Evolutionary conservation across 495 filamentous ascomycete species (phyloP).

Genomic region (Talaromyces liani): DNA sequence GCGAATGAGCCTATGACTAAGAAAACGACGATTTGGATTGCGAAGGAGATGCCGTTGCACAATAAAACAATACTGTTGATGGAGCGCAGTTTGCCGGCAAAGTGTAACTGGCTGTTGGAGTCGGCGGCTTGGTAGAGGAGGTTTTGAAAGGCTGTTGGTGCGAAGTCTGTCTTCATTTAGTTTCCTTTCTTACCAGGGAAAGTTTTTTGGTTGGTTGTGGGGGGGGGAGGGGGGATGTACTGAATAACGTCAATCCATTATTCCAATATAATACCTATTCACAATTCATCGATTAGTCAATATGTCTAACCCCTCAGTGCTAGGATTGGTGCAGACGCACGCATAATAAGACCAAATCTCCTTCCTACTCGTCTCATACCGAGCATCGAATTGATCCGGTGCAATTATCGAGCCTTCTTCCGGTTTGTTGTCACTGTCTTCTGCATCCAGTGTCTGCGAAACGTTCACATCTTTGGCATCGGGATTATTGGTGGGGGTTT

Average conservation of each 20-base stretch:
- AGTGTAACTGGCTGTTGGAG: constrained; percentile 37
- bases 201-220: too few species aligned
- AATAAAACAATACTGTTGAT: constrained; percentile 41
- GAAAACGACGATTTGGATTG: constrained; percentile 44
- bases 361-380: constrained; percentile 41
- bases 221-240: constrained; percentile 18
- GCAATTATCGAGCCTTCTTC: constrained; percentile 26
- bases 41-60: constrained; percentile 43
- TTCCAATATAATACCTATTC: constrained; percentile 55
- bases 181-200: constrained; percentile 1
- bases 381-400: constrained; percentile 43
- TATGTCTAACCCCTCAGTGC: not conserved
- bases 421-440: not conserved
- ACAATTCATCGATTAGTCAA: too few species aligned
- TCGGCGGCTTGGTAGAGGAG: constrained; percentile 51
- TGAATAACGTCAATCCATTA: constrained; percentile 60
- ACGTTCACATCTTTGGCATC: not conserved
- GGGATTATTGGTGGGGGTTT: not conserved
- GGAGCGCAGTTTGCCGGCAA: constrained; percentile 36
- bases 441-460: not conserved
- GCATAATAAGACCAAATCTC: constrained; percentile 63
- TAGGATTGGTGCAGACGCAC: constrained; percentile 17
- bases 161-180: constrained; percentile 40
- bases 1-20: constrained; percentile 41
- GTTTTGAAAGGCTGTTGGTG: constrained; percentile 59